Base-by-base conservation (phyloP, 2,329 filamentous ascomycete species). In the Ophiostoma populinum region DNA sequence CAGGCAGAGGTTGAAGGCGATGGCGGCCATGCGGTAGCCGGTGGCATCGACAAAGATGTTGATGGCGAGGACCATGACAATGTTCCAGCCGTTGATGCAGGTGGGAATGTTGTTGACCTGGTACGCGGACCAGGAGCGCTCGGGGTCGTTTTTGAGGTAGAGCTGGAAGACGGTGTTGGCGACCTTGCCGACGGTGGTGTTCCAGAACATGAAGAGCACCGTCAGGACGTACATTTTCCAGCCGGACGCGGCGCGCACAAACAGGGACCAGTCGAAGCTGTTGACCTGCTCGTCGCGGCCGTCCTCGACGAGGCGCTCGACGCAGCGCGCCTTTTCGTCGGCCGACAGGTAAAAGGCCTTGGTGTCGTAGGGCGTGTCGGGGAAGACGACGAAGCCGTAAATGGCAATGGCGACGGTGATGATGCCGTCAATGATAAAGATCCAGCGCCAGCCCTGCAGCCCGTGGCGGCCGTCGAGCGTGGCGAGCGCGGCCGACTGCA, bases 381-480 rank as follows among this genome's bases (percentile, higher is more conserved):
- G 63, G 40, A 67, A 67, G 42, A 52, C 49, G 28, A 64, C 35
- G 38, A 61, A 59, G 4, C 65, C 63, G 35, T 63, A 67, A 10
- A 65, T 32, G 3, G 64, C 63, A 4, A 70, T 54, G 0, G 63
- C 60, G 1, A 67, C 41, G 0, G 63, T 68, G 40, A 68, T 67
- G 20, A 67, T 50, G 41, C 47, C 22, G 27, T 59, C 54, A n/a
- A 59, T 51, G 32, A 64, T 61, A 40, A 68, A 68, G 1, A 65
- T 49, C 65, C 65, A 70, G 32, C 66, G 53, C 68, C 69, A 74
- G 0, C 62, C 65, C 0, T 53, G 49, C 1, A 68, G 47, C 1
- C 63, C 62, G 15, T 49, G 10, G 2, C 16, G 49, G 2, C 58
- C 58, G 22, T 65, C 55, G 11, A 69, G 51, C 5, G 38, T 19